Base-by-base conservation (phyloP, 805 yeast species). In the Zygoascus flipseniorum region DNA sequence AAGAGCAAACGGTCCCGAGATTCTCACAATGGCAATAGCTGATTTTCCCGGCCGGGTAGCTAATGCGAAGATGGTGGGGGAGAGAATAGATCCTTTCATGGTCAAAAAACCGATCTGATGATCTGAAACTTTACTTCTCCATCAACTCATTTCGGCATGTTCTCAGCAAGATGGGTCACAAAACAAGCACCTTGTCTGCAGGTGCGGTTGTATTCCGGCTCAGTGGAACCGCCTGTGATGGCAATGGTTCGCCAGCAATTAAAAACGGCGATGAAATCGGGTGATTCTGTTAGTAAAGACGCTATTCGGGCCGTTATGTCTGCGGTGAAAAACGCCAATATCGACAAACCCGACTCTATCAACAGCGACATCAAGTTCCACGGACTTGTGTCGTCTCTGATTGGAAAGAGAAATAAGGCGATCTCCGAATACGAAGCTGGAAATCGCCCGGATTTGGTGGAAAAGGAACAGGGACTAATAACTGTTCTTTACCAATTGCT, bases 11-110 rank as follows among this genome's bases (percentile, higher is more conserved):
- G 89, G 72, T 0, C 99, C 99, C 1, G 96, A 81, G 0, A 90
- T 71, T 48, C 99, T 73, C 3, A 93, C 75, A 0, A 93, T 88
- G 0, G 89, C 96, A 23, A 93, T 81, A 0, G 97, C 99, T 0
- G 97, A 78, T 55, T 84, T 76, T 0, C 89, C 82, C 0, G 86
- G 80, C 8, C 85, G 81, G 0, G 98, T 92, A 0, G 98, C 88
- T 16, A 89, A 71, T 0, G 99, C 99, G 71, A 85, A 93, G 1
- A 93, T 83, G 0, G 99, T 93, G 13, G 44, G 20, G 14, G 44
- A 11, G 5, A 18, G 14, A 18, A 42, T 42, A 3, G 44, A 23
- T 4, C 28, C 28, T 23, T 23, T 23, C 28, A 23, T 23, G 28
- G 28, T 23, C 28, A 23, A 23, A 23, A n/a, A 23, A 23, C 28